phyloP scores from a whole-genome alignment of 1,284 basidiomycete genomes.

The Ganoderma lingzhi region DNA sequence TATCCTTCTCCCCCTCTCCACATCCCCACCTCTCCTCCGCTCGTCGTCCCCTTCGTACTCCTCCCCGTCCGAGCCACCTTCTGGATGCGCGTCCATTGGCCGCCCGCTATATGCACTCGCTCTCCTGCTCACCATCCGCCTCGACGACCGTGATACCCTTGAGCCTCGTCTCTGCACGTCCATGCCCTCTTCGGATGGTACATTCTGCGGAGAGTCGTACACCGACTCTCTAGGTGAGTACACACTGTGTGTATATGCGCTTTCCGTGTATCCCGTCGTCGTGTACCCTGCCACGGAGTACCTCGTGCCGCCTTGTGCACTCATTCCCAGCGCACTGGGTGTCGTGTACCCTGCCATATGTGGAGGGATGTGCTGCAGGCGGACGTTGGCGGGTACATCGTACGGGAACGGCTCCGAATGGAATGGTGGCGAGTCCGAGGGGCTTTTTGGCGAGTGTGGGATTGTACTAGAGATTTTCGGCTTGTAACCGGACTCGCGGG shows the following conservation, averaged over 20 bases:
- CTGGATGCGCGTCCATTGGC: slow-evolving; percentile 26
- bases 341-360: slow-evolving; percentile 18
- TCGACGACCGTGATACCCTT: slow-evolving; percentile 10
- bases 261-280: slow-evolving; percentile 23
- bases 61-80: slow-evolving; percentile 3
- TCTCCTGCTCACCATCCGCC: slow-evolving; percentile 16
- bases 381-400: not conserved
- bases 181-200: slow-evolving; percentile 13
- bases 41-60: slow-evolving; percentile 21
- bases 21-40: not conserved
- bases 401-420: slow-evolving; percentile 21
- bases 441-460: slow-evolving; percentile 39
- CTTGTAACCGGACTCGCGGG: slow-evolving; percentile 66
- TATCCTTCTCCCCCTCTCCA: not conserved
- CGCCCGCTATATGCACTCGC: slow-evolving; percentile 18
- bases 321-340: slow-evolving; percentile 9
- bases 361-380: slow-evolving; percentile 13
- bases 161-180: slow-evolving; percentile 17
- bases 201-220: slow-evolving; percentile 27
- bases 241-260: slow-evolving; percentile 26
- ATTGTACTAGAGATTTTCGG: slow-evolving; percentile 36
- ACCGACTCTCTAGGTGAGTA: slow-evolving; percentile 29
- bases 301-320: slow-evolving; percentile 20
- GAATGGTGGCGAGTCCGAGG: slow-evolving; percentile 30
- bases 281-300: slow-evolving; percentile 6